phyloP scores from a whole-genome alignment of 2,329 filamentous ascomycete species.

The Plenodomus tracheiphilus region DNA sequence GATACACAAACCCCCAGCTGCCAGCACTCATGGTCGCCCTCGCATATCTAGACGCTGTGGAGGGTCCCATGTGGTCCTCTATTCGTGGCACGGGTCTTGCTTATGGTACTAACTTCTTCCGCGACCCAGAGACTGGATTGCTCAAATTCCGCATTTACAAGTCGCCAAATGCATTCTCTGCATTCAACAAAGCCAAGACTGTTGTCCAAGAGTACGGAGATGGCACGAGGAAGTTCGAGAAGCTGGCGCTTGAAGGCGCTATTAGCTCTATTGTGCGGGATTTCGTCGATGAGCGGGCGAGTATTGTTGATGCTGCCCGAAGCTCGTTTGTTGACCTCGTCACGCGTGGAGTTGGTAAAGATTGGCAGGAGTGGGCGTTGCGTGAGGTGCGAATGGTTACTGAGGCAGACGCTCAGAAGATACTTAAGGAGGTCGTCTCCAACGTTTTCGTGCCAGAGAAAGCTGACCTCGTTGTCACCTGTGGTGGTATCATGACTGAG shows the following conservation, averaged over 20 bases:
- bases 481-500: constrained; percentile 81
- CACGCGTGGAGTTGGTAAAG: constrained; percentile 72
- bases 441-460: constrained; percentile 78
- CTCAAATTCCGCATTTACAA: constrained; percentile 87
- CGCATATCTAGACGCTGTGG: constrained; percentile 88
- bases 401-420: constrained; percentile 73
- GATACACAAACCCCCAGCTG: constrained; percentile 74
- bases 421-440: constrained; percentile 74
- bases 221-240: constrained; percentile 73
- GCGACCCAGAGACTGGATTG: constrained; percentile 76
- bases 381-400: constrained; percentile 75
- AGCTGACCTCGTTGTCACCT: constrained; percentile 86
- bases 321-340: constrained; percentile 84
- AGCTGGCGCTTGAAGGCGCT: constrained; percentile 82
- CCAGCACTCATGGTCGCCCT: constrained; percentile 86
- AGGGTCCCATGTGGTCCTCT: constrained; percentile 92
- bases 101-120: constrained; percentile 81
- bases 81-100: constrained; percentile 92
- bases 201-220: constrained; percentile 75
- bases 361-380: constrained; percentile 78
- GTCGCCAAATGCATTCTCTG: constrained; percentile 85
- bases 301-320: constrained; percentile 78
- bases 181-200: constrained; percentile 74
- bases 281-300: constrained; percentile 87
- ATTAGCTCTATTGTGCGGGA: constrained; percentile 85